Percentiles rank a stretch among this genome's conserved stretches.
Evolutionary conservation across 139 green algal species (phyloP).

Genomic region (Chlamydomonas sp.): DNA sequence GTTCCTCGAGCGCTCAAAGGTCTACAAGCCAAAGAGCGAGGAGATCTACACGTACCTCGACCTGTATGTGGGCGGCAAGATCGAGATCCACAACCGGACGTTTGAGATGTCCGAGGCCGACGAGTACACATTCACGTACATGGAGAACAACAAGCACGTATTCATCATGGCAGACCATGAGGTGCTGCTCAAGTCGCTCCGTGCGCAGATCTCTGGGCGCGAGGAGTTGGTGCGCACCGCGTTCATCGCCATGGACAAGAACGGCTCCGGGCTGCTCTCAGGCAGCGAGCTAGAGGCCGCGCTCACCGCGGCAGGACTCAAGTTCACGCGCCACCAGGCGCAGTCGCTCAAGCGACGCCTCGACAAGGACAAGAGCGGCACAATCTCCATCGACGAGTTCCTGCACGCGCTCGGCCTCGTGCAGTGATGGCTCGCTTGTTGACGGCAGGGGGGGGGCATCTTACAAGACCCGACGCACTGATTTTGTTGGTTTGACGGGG

Average conservation of each 20-base stretch:
- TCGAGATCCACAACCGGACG: conserved; percentile 64
- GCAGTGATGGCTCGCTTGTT: too few relatives aligned
- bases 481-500: too few relatives aligned
- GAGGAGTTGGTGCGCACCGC: conserved; percentile 44
- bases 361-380: conserved; percentile 42
- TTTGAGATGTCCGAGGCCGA: conserved; percentile 82
- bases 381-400: conserved; percentile 46
- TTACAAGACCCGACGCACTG: too few relatives aligned
- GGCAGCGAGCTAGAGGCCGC: conserved; percentile 39
- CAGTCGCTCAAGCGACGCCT: conserved; percentile 48
- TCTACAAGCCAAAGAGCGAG: conserved; percentile 49
- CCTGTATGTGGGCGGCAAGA: conserved; percentile 62
- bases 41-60: conserved; percentile 70
- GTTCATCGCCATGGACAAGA: conserved; percentile 50
- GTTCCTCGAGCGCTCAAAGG: conserved; percentile 75
- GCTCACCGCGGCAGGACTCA: conserved; percentile 35
- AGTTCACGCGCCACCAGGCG: conserved; percentile 62
- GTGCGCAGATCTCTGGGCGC: conserved; percentile 37
- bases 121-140: conserved; percentile 78
- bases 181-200: conserved; percentile 36
- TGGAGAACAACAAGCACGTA: conserved; percentile 79
- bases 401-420: conserved; percentile 22
- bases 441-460: too few relatives aligned
- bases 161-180: conserved; percentile 63
- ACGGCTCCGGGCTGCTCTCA: conserved; percentile 33